Evolutionary conservation across 192 early-diverging fungal genomes (phyloP), one percentile per base, ranked within the genome.

Genomic region (Coemansia sp.): DNA sequence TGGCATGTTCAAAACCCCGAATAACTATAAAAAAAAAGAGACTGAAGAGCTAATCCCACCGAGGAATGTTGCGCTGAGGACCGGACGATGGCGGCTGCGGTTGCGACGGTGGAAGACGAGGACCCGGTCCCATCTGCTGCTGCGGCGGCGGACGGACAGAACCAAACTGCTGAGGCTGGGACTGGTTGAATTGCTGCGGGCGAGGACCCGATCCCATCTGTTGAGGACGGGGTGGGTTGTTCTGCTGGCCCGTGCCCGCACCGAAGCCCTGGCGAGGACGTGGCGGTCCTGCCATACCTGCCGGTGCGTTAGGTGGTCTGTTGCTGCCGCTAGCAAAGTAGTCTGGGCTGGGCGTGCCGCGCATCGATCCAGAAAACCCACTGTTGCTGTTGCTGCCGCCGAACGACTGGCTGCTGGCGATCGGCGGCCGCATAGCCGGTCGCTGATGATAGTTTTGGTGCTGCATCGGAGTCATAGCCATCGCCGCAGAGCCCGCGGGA

Each of bases 11-110:
- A 28, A 28, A 28, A 28, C 22, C 22, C 22, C 22, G 22, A 28
- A 28, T 28, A 28, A 28, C 22, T 28, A 28, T 28, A n/a, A 45
- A 28, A 14, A 15, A 59, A 51, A 33, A 18, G 35, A 34, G 15
- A 34, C 2, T 33, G 22, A 6, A 8, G 9, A 12, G 45, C 63
- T 70, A 79, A 32, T 69, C 77, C 77, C 77, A 79, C 33, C 68
- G 68, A 12, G 77, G 77, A 20, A 65, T 65, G 34, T 71, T 79
- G 48, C 77, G 77, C 12, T 55, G 14, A 34, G 45, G 45, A 2
- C 45, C 45, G 17, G 57, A 17, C 8, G 28, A 45, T 7, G 61
- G 61, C n/a, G 43, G 56, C 22, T 35, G 61, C 34, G 61, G 51
- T 39, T 59, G 43, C 56, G 18, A 56, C 28, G 48, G 66, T 2